These are phyloP conservation scores for Phytopythium cucurbitacearum DNA, from an alignment of 352 stramenopile species.

Conservation along the genomic window DNA sequence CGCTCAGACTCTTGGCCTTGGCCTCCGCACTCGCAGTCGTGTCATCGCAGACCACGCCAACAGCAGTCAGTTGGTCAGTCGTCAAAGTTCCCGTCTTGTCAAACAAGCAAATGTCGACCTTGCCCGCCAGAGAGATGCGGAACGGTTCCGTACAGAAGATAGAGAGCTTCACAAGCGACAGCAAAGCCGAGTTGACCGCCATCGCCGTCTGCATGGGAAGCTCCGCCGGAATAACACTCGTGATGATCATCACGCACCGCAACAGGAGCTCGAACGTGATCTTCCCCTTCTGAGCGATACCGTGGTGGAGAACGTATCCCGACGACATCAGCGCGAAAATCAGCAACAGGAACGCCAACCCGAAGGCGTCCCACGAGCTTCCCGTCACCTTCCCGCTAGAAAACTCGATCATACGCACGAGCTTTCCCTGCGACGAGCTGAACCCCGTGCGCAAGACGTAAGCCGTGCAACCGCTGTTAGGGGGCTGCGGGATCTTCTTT, in stretches of 20 bases:
- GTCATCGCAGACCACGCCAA: slow-evolving; percentile 89
- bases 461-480: slow-evolving; percentile 90
- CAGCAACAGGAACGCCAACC: slow-evolving; percentile 95
- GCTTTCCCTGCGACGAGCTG: slow-evolving; percentile 95
- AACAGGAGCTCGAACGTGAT: slow-evolving; percentile 96
- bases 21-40: slow-evolving; percentile 21
- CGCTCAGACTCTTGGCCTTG: slow-evolving; percentile 21
- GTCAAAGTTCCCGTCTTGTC: slow-evolving; percentile 99
- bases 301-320: slow-evolving; percentile 91
- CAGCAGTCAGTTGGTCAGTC: slow-evolving; percentile 93
- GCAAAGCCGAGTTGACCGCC: slow-evolving; percentile 95
- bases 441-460: slow-evolving; percentile 98
- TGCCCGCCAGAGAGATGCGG: slow-evolving; percentile 96
- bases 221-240: slow-evolving; percentile 97
- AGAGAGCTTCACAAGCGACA: slow-evolving; percentile 92
- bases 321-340: slow-evolving; percentile 96
- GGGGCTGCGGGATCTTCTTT: slow-evolving; percentile 61
- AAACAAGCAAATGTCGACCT: slow-evolving; percentile 96
- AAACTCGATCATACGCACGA: slow-evolving; percentile 99
- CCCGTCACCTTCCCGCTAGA: slow-evolving; percentile 95
- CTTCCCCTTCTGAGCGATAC: slow-evolving; percentile 85
- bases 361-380: slow-evolving; percentile 94
- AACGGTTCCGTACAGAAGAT: slow-evolving; percentile 99
- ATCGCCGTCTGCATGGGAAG: slow-evolving; percentile 98
- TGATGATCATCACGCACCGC: slow-evolving; percentile 98